Evolutionary conservation across 768 basidiomycete genomes (phyloP).

Genomic region (Suillus plorans): DNA sequence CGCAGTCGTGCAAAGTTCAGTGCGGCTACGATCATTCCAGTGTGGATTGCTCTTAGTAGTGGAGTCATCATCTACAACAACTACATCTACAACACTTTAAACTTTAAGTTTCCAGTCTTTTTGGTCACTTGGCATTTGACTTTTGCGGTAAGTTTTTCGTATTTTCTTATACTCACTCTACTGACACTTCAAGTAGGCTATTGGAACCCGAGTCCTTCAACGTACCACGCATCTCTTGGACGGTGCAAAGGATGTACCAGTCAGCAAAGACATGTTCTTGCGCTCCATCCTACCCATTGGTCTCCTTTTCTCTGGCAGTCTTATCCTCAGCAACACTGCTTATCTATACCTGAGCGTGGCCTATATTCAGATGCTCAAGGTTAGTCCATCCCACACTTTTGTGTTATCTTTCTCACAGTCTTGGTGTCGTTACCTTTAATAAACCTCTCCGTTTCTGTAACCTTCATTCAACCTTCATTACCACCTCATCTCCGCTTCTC

Average conservation of each 20-base stretch:
- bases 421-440: background rate
- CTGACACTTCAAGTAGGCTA: constrained; percentile 41
- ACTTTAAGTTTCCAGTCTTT: constrained; percentile 91
- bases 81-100: constrained; percentile 76
- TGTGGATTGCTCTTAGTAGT: constrained; percentile 91
- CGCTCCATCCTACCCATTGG: constrained; percentile 93
- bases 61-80: constrained; percentile 97
- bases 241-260: constrained; percentile 72
- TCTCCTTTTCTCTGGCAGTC: constrained; percentile 86
- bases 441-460: background rate
- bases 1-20: constrained; percentile 52
- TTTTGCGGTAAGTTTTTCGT: constrained; percentile 51
- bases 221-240: constrained; percentile 82
- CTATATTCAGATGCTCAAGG: constrained; percentile 98
- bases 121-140: constrained; percentile 84
- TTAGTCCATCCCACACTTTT: constrained; percentile 23
- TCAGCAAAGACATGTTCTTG: constrained; percentile 77
- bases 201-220: constrained; percentile 84
- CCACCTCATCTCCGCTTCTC: background rate
- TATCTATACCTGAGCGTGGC: constrained; percentile 90
- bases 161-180: background rate
- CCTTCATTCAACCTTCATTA: background rate
- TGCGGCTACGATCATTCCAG: constrained; percentile 73
- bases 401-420: background rate
- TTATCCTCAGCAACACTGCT: constrained; percentile 89